Conservation (phyloP, 805 yeast species). For the Saccharomycopsis capsularis region DNA sequence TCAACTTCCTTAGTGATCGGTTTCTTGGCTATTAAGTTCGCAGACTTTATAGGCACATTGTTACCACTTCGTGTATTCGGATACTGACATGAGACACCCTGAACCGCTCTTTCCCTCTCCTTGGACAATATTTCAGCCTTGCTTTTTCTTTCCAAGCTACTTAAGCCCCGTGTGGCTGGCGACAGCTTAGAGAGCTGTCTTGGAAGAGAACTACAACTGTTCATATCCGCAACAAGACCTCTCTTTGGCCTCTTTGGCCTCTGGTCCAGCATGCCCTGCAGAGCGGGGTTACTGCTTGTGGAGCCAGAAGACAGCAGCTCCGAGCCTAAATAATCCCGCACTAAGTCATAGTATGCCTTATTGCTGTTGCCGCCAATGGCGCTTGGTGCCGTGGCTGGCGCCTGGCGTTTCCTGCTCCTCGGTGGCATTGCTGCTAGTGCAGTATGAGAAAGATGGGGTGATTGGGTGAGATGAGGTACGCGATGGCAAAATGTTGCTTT, state of each 20-base stretch:
- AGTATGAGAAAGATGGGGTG: too few species aligned
- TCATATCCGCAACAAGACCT: not conserved
- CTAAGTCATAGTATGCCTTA: conserved; percentile 11
- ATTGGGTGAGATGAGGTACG: too few species aligned
- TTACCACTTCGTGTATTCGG: too few species aligned
- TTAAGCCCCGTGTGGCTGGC: not conserved
- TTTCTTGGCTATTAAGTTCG: not conserved
- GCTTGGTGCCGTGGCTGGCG: not conserved
- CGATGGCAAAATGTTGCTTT: too few species aligned
- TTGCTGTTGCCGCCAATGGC: not conserved
- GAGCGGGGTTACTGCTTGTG: not conserved
- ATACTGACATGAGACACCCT: too few species aligned
- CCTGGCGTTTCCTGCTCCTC: not conserved
- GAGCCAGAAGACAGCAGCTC: not conserved
- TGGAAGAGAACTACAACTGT: not conserved
- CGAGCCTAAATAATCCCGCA: conserved; percentile 23
- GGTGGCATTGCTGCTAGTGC: not conserved
- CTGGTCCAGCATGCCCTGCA: too few species aligned
- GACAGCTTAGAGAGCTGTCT: not conserved
- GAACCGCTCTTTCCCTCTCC: not conserved
- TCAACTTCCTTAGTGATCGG: not conserved
- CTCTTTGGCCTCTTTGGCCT: too few species aligned
- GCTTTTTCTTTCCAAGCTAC: not conserved
- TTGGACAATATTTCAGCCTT: not conserved
- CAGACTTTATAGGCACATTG: not conserved